phyloP scores from a whole-genome alignment of 202 grass and related monocot genomes.

The Panicum hallii region DNA sequence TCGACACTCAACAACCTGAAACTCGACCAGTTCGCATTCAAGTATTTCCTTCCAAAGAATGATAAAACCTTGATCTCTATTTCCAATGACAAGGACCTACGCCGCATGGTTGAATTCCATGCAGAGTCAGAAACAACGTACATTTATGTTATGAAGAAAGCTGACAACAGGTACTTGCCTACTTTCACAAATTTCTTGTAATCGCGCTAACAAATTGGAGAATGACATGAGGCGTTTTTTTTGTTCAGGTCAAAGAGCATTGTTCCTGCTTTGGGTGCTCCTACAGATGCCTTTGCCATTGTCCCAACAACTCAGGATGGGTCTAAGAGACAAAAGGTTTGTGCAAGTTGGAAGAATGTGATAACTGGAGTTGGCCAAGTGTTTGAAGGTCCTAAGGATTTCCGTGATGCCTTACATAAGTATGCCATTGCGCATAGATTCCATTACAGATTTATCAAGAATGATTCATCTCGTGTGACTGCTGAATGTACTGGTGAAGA shows the following conservation, averaged over 20 bases:
- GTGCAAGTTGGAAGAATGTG: conserved; percentile 72
- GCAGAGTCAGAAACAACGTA: conserved; percentile 84
- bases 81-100: conserved; percentile 94
- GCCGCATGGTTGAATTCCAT: conserved; percentile 95
- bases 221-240: conserved; percentile 34
- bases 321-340: conserved; percentile 81
- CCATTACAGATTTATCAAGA: conserved; percentile 95
- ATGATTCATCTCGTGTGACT: conserved; percentile 87
- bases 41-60: conserved; percentile 98
- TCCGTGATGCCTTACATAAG: conserved; percentile 96
- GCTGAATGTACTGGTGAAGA: conserved; percentile 86
- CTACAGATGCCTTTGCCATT: conserved; percentile 52
- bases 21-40: conserved; percentile 63
- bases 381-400: conserved; percentile 86
- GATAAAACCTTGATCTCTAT: conserved; percentile 88
- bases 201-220: not conserved
- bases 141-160: conserved; percentile 87
- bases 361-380: conserved; percentile 92
- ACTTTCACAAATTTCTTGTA: not conserved
- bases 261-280: conserved; percentile 61
- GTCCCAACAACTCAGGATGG: conserved; percentile 59
- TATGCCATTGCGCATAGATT: conserved; percentile 95
- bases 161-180: conserved; percentile 73
- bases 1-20: conserved; percentile 82
- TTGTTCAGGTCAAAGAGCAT: conserved; percentile 67